Percentiles rank a stretch among this genome's conserved stretches.
Evolutionary conservation across 2,329 filamentous ascomycete species (phyloP).

Genomic region (Calonectria fujianensis): DNA sequence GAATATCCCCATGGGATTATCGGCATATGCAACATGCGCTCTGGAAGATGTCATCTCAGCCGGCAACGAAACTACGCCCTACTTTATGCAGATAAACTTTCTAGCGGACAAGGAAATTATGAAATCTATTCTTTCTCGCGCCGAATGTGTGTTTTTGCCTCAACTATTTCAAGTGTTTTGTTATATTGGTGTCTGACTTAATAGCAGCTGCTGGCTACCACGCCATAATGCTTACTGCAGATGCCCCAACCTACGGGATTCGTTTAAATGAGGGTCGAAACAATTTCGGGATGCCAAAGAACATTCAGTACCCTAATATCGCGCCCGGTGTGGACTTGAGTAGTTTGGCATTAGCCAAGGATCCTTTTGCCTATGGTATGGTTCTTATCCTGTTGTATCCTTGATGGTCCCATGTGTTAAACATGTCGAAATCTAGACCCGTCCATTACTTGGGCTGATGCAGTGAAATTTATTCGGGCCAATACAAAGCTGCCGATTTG

Average conservation of each 20-base stretch:
- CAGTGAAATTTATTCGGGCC: not conserved
- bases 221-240: not conserved
- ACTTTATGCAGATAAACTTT: constrained; percentile 37
- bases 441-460: not conserved
- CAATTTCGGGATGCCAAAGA: constrained; percentile 10
- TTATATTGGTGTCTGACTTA: too few species aligned
- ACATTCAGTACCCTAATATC: constrained; percentile 11
- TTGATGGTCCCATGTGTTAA: not conserved
- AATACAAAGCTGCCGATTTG: constrained; percentile 8
- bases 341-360: constrained; percentile 7
- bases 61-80: constrained; percentile 13
- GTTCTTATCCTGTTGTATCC: not conserved
- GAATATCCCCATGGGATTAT: constrained; percentile 23
- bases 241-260: not conserved
- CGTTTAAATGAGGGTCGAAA: constrained; percentile 12
- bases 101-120: constrained; percentile 29
- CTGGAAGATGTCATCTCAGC: constrained; percentile 40
- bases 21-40: constrained; percentile 15
- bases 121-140: constrained; percentile 38
- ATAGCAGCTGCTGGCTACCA: not conserved
- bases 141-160: constrained; percentile 36
- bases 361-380: constrained; percentile 16
- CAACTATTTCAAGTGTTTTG: not conserved
- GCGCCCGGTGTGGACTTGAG: constrained; percentile 9
- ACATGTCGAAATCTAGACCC: not conserved